phyloP scores from a whole-genome alignment of 1,139 yeast genomes.

The Scheffersomyces cryptocercus region DNA sequence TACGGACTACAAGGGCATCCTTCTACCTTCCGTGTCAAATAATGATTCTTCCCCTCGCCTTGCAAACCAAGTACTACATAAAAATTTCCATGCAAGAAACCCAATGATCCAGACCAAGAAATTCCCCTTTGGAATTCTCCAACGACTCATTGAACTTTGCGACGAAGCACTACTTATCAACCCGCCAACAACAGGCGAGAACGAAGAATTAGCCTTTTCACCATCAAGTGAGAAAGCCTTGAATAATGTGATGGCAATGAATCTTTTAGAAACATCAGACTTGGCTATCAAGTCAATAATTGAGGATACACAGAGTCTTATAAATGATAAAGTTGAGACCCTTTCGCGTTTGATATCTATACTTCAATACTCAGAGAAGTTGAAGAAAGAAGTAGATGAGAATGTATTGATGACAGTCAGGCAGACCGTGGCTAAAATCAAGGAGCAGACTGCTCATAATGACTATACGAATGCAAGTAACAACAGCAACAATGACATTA shows the following conservation, averaged over 20 bases:
- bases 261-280: conserved; percentile 59
- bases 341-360: conserved; percentile 77
- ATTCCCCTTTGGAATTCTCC: conserved; percentile 71
- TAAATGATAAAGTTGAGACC: conserved; percentile 69
- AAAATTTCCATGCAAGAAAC: conserved; percentile 11
- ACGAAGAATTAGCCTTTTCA: conserved; percentile 49
- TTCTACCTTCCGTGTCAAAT: conserved; percentile 35
- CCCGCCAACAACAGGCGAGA: conserved; percentile 48
- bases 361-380: conserved; percentile 73
- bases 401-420: conserved; percentile 67
- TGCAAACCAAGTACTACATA: conserved; percentile 22
- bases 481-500: conserved; percentile 3
- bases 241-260: conserved; percentile 53
- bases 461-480: conserved; percentile 12
- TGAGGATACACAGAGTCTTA: conserved; percentile 65
- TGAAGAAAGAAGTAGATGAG: conserved; percentile 78
- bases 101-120: conserved; percentile 26
- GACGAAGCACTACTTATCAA: conserved; percentile 76
- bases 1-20: conserved; percentile 61
- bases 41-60: conserved; percentile 22
- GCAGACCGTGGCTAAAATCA: conserved; percentile 58
- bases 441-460: conserved; percentile 37
- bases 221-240: conserved; percentile 75
- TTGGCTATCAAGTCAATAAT: conserved; percentile 63
- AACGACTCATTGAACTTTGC: conserved; percentile 64